phyloP scores from a whole-genome alignment of 1,284 basidiomycete genomes.

The Apiotrichum sp. region DNA sequence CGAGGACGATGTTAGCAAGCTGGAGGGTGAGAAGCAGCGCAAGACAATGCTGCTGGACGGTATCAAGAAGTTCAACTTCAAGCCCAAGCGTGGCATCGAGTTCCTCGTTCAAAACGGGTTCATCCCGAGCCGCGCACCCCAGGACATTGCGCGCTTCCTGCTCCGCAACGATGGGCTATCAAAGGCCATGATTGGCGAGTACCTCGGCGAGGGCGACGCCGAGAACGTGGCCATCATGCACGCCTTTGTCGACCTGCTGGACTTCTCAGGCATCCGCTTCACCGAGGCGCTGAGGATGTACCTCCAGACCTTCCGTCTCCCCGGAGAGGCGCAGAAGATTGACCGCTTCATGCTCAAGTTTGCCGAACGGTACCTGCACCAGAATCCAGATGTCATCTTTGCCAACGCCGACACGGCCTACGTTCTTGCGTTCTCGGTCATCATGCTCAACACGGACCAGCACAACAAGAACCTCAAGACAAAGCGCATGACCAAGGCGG shows the following conservation, averaged over 20 bases:
- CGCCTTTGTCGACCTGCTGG: slow-evolving; percentile 84
- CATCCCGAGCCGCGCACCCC: slow-evolving; percentile 67
- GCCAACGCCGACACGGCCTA: slow-evolving; percentile 80
- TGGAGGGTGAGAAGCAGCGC: slow-evolving; percentile 94
- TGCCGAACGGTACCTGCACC: slow-evolving; percentile 85
- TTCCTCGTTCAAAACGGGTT: slow-evolving; percentile 87
- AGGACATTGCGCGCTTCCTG: slow-evolving; percentile 81
- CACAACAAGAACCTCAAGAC: slow-evolving; percentile 89
- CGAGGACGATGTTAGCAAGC: slow-evolving; percentile 80
- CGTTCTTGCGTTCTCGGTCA: slow-evolving; percentile 85
- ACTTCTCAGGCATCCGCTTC: slow-evolving; percentile 73
- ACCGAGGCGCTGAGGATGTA: slow-evolving; percentile 81
- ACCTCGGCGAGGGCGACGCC: slow-evolving; percentile 88
- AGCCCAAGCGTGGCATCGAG: slow-evolving; percentile 90
- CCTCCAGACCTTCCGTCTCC: slow-evolving; percentile 87
- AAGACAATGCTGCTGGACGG: slow-evolving; percentile 94
- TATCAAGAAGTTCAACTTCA: slow-evolving; percentile 97
- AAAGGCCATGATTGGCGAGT: slow-evolving; percentile 96
- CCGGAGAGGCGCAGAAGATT: slow-evolving; percentile 94
- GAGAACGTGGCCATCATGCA: slow-evolving; percentile 89
- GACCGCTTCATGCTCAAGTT: slow-evolving; percentile 99
- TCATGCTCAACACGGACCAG: slow-evolving; percentile 92
- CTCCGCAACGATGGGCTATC: slow-evolving; percentile 85
- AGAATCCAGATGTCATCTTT: slow-evolving; percentile 73
- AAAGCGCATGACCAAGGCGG: slow-evolving; percentile 76